Evolutionary conservation across 768 basidiomycete genomes (phyloP), one percentile per base, ranked within the genome.

Genomic region (Boletus speciosus): DNA sequence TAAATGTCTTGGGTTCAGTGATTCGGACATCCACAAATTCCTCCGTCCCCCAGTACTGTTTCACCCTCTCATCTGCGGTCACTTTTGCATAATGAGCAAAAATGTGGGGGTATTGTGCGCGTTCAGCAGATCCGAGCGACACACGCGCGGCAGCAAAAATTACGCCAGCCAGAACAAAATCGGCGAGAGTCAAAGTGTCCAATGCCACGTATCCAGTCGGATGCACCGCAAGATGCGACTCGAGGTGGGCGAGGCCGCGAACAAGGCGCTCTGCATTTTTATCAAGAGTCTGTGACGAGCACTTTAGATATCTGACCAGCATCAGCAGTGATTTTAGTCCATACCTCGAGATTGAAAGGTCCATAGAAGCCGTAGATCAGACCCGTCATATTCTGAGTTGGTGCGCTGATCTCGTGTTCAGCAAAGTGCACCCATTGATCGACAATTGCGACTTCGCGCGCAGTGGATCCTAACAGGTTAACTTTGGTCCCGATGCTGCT

Each of bases 21-120:
- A 21, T 5, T 32, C 44, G n/a, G 31, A 49, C 49, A n/a, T 58
- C 50, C 38, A 32, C 54, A 10, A 56, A 63, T 2, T 27, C 46
- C 12, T 53, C 43, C 25, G 32, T 56, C 19, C 49, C 51, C 58
- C 61, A 62, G 19, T 46, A 56, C 34, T 44, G 41, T 25, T 57
- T 54, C 25, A 63, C 14, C 40, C 43, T 39, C 35, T 51, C 52
- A n/a, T 63, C 59, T 10, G 2, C 25, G 2, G 64, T 54, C 32
- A 66, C 67, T 35, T 43, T 68, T 23, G 16, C 39, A 9, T 55
- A 68, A 43, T 58, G 57, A 39, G 55, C 55, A 27, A 68, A 66
- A 5, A 61, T 6, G 21, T 53, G 50, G 0, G 57, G 54, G 40
- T 57, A 68, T 42, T 44, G 45, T 11, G 56, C 46, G 8, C 61